phyloP scores from a whole-genome alignment of 306 rosid genomes.

The Canavalia gladiata region DNA sequence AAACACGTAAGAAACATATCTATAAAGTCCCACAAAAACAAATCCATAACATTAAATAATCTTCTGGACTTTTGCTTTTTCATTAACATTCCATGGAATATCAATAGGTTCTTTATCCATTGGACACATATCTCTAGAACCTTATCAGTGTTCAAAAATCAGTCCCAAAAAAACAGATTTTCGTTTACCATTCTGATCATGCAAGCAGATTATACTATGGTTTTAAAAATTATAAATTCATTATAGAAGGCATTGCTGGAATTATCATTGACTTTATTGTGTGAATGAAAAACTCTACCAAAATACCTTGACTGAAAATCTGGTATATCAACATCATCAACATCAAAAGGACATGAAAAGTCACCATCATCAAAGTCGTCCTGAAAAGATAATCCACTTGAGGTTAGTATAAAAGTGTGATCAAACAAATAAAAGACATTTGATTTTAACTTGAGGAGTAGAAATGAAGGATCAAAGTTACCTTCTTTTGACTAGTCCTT shows the following conservation, averaged over 20 bases:
- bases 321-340: conserved; percentile 82
- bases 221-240: conserved; percentile 2
- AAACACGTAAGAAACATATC: background rate
- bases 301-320: conserved; percentile 71
- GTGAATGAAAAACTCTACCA: conserved; percentile 31
- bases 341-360: conserved; percentile 80
- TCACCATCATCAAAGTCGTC: conserved; percentile 83
- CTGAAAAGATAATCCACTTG: conserved; percentile 86
- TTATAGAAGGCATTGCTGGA: conserved; percentile 16
- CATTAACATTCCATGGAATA: background rate
- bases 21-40: conserved; percentile 1
- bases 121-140: conserved; percentile 26
- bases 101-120: background rate
- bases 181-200: conserved; percentile 37
- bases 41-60: conserved; percentile 16
- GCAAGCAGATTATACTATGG: conserved; percentile 33
- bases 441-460: conserved; percentile 42
- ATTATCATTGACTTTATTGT: conserved; percentile 26
- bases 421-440: conserved; percentile 37
- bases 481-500: conserved; percentile 71
- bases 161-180: conserved; percentile 18
- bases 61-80: background rate
- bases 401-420: conserved; percentile 59
- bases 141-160: background rate
- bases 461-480: conserved; percentile 51